These are phyloP conservation scores for Fusarium praegraminearum DNA, from an alignment of 2,329 filamentous ascomycete genomes.

Conservation along the genomic window DNA sequence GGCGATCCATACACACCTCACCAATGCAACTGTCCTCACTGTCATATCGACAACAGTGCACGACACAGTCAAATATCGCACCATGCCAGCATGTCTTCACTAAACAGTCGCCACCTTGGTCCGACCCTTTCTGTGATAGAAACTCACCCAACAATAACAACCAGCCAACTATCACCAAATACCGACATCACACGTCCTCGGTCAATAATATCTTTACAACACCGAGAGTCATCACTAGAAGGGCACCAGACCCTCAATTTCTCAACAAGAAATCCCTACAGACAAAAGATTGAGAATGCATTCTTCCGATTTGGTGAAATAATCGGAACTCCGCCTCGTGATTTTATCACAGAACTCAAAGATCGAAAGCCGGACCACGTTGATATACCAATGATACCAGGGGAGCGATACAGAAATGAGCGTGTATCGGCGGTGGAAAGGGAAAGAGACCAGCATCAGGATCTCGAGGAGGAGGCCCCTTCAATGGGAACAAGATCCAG, in stretches of 20 bases:
- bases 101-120: not conserved
- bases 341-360: constrained; percentile 46
- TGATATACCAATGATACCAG: constrained; percentile 24
- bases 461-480: not conserved
- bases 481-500: not conserved
- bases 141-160: not conserved
- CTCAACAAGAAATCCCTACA: constrained; percentile 30
- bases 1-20: not conserved
- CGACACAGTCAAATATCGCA: not conserved
- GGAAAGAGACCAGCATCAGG: constrained; percentile 11
- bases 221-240: not conserved
- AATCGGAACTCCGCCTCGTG: constrained; percentile 60
- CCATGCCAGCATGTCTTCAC: not conserved
- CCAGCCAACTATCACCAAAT: not conserved
- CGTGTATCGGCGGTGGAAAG: not conserved
- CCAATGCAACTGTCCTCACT: constrained; percentile 36
- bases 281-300: constrained; percentile 58
- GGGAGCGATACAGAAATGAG: not conserved
- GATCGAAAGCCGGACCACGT: not conserved
- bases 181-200: not conserved
- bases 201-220: not conserved
- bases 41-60: not conserved
- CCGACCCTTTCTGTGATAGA: not conserved
- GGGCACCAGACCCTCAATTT: constrained; percentile 36
- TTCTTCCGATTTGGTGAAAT: constrained; percentile 59